A percentile compares a stretch with the other conserved stretches of the same genome.
These are phyloP conservation scores for Physcomitrium patens DNA, from an alignment of 225 moss, liverwort and hornwort genomes.

Conservation along the genomic window DNA sequence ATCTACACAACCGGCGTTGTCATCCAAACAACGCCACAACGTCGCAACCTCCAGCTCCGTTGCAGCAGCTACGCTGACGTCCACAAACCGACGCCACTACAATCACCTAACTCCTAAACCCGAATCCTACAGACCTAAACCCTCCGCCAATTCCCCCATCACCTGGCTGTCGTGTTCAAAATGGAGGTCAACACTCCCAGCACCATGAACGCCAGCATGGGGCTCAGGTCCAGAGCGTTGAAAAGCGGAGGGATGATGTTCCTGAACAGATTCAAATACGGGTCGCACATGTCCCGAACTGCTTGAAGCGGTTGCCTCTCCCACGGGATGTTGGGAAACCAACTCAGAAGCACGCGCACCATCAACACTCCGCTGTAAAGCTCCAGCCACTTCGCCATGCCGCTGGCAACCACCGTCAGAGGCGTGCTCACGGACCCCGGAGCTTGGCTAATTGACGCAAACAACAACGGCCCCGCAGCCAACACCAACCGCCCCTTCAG, in stretches of 20 bases:
- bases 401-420: constrained; percentile 93
- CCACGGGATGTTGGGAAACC: constrained; percentile 99
- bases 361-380: constrained; percentile 99
- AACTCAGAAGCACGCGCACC: constrained; percentile 97
- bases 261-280: constrained; percentile 94
- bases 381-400: constrained; percentile 99
- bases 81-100: constrained; percentile 25
- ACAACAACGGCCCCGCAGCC: constrained; percentile 78
- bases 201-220: constrained; percentile 97
- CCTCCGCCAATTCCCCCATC: constrained; percentile 26
- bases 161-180: constrained; percentile 84
- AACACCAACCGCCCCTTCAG: constrained; percentile 83
- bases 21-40: constrained; percentile 10
- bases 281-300: constrained; percentile 99
- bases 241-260: constrained; percentile 98
- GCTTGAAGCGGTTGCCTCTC: constrained; percentile 97
- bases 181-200: constrained; percentile 92
- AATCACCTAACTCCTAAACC: constrained; percentile 9
- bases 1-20: constrained; percentile 17
- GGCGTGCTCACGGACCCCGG: constrained; percentile 90
- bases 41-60: constrained; percentile 11
- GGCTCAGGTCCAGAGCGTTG: constrained; percentile 95
- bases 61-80: constrained; percentile 1
- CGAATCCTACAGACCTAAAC: constrained; percentile 37
- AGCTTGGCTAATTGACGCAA: constrained; percentile 82